Base-by-base conservation (phyloP, 2,329 filamentous ascomycete genomes). In the Neocatenulostroma microsporum region DNA sequence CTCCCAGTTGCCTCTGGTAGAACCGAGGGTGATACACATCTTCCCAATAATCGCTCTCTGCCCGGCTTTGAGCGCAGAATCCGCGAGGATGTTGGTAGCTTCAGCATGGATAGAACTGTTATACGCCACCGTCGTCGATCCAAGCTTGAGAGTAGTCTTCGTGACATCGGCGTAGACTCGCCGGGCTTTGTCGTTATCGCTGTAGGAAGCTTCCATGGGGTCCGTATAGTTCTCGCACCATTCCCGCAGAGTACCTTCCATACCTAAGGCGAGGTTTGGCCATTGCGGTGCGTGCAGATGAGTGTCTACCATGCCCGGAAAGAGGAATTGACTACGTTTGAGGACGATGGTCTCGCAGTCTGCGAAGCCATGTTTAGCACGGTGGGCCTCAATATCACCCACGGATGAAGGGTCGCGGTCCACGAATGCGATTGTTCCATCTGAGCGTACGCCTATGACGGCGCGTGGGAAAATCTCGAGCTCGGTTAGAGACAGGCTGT, bases 231-330 rank as follows among this genome's bases (percentile, higher is more conserved):
- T 36, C 27, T 74, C 65, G 1, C 82, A 64, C 79, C 79, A 83
- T 50, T 80, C 72, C 6, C 38, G 34, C 13, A 51, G 39, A 13
- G 38, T 40, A 12, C 40, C 42, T 5, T 64, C 63, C 35, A 63
- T 62, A 4, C 66, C 66, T 3, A 62, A 51, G 5, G 66, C 66
- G 13, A 66, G 60, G 42, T 68, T 66, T 15, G 64, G 57, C 62
- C 64, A 72, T 56, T 72, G 69, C 2, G 78, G 78, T 0, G 79
- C 78, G 49, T 83, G 79, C 42, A 79, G 80, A 56, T 82, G 79
- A 1, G 77, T 81, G 60, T 82, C 78, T 36, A 82, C 62, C 48
- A 78, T 72, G 28, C 74, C 74, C 0, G 76, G 75, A 39, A 77
- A 68, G 31, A 78, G 56, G 47, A 79, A 76, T 30, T 73, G 58